A percentile compares a stretch with the other conserved stretches of the same genome.
Evolutionary conservation across 768 basidiomycete species (phyloP).

Genomic region (Hygrocybe coccinea): DNA sequence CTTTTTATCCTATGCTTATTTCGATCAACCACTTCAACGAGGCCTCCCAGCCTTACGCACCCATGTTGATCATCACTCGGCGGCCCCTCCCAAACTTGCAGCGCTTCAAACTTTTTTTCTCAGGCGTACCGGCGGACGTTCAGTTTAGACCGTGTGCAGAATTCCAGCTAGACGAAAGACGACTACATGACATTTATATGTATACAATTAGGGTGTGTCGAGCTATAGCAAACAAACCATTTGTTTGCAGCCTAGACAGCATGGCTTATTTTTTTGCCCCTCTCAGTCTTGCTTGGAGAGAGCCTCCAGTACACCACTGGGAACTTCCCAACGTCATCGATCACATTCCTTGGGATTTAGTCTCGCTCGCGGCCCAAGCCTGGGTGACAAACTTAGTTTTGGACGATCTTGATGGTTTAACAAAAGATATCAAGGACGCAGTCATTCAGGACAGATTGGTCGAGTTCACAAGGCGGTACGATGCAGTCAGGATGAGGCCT

Average conservation of each 20-base stretch:
- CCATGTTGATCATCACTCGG: constrained; percentile 63
- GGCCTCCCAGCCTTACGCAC: constrained; percentile 41
- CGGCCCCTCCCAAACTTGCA: constrained; percentile 57
- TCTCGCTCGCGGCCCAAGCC: constrained; percentile 47
- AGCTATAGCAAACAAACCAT: constrained; percentile 61
- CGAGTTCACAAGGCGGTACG: constrained; percentile 73
- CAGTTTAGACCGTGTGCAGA: constrained; percentile 45
- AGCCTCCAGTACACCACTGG: constrained; percentile 11
- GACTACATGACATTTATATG: constrained; percentile 44
- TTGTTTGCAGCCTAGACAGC: constrained; percentile 48
- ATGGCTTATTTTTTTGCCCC: constrained; percentile 69
- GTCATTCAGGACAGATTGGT: constrained; percentile 71
- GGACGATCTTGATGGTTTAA: constrained; percentile 33
- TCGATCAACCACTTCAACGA: constrained; percentile 30
- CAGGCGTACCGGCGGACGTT: constrained; percentile 41
- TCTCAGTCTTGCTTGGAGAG: constrained; percentile 38
- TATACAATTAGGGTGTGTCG: constrained; percentile 66
- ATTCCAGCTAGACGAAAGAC: constrained; percentile 43
- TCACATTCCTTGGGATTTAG: constrained; percentile 59
- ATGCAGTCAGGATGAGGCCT: constrained; percentile 47
- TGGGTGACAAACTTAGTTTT: constrained; percentile 49
- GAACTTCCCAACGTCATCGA: constrained; percentile 36
- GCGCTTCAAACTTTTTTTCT: constrained; percentile 56
- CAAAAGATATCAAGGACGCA: constrained; percentile 52
- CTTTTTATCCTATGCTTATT: constrained; percentile 58